These are phyloP conservation scores for Solanum etuberosum DNA, from an alignment of 257 asterid genomes.

Conservation along the genomic window DNA sequence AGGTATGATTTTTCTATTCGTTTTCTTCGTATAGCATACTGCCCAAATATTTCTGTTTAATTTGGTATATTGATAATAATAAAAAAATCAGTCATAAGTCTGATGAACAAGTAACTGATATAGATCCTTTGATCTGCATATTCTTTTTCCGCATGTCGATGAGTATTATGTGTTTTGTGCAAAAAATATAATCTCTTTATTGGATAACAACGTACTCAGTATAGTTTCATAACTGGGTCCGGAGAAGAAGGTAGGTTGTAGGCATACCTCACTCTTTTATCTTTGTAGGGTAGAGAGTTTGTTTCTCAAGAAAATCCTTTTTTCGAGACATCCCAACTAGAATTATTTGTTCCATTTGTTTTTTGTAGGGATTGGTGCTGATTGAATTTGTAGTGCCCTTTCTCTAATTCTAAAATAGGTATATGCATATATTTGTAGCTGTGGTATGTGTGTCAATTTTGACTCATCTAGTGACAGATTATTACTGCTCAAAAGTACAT, in stretches of 20 bases:
- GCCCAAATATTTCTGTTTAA: neutral
- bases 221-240: neutral
- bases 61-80: neutral
- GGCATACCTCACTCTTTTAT: rapidly evolving
- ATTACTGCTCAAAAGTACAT: neutral
- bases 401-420: neutral
- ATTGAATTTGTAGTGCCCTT: neutral
- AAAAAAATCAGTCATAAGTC: neutral
- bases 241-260: neutral
- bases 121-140: neutral
- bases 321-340: neutral
- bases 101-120: neutral
- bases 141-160: neutral
- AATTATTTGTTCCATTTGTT: neutral
- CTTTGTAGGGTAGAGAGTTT: too few relatives aligned
- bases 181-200: neutral
- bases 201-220: neutral
- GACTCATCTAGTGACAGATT: neutral
- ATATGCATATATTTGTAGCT: neutral
- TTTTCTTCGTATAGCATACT: neutral
- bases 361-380: neutral
- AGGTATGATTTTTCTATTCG: neutral
- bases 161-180: neutral
- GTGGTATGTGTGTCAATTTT: neutral
- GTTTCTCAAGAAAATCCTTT: neutral